Base-by-base conservation (phyloP, 176 grass and related monocot genomes). In the Themeda triandra region DNA sequence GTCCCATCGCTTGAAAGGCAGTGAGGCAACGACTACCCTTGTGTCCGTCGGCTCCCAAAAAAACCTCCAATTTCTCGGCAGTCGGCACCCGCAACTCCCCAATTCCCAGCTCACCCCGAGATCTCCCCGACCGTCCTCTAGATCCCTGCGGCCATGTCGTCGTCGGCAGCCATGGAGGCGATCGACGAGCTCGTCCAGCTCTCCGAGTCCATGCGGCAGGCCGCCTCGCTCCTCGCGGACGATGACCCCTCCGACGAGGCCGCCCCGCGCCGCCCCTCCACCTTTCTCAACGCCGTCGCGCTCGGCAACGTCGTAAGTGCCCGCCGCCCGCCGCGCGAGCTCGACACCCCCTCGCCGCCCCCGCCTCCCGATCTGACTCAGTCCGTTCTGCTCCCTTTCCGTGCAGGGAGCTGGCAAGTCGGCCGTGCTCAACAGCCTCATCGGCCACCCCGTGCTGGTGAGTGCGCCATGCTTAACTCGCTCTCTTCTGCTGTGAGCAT, bases 301-400 rank as follows among this genome's bases (percentile, higher is more conserved):
- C 96, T 99, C 63, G 96, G 96, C 91, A 96, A 99, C 92, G 90
- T 99, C 69, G 96, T 99, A 91, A 87, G 96, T 90, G 54, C 29
- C 33, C 6, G 13, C 42, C 23, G 19, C 6, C 54, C 24, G 10
- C 37, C 4, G 23, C 8, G 15, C 14, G 2, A 65, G 39, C 73
- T 71, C 41, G 24, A 35, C n/a, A 58, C 5, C 6, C 49, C 30
- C 41, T 29, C 11, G 13, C 71, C 13, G 46, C 9, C 6, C 24
- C 5, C 35, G 54, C 32, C 25, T 13, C n/a, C 31, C 40, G 76
- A 88, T 89, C 80, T 86, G 83, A 86, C 70, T 80, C 79, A 70
- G 65, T 80, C 83, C 69, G 24, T 5, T 71, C 29, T 80, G 63
- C 63, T 73, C 44, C 15, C 31, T 70, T 64, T 80, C 79, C 86